Conservation (phyloP, 169 alveolate genomes). For the Cryptosporidium canis region DNA sequence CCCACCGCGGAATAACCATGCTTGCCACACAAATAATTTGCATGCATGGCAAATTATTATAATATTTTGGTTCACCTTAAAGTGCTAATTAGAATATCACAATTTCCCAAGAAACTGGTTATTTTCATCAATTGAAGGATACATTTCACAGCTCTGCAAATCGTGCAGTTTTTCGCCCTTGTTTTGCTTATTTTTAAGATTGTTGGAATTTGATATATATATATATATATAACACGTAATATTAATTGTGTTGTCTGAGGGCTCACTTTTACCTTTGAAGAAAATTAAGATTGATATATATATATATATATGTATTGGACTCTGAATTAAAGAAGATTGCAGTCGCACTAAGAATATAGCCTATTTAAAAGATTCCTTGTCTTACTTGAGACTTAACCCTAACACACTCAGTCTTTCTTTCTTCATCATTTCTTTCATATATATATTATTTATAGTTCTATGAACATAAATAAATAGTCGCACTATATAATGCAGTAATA, state of each 20-base stretch:
- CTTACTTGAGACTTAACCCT: too few relatives aligned
- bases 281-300: not conserved
- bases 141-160: not conserved
- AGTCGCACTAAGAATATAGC: too few relatives aligned
- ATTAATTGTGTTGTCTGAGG: not conserved
- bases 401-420: too few relatives aligned
- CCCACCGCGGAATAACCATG: not conserved
- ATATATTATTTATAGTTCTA: too few relatives aligned
- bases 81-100: not conserved
- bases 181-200: not conserved
- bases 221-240: not conserved
- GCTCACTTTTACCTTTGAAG: not conserved
- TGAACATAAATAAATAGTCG: too few relatives aligned
- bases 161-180: not conserved
- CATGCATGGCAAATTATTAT: constrained; percentile 12
- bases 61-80: not conserved
- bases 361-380: too few relatives aligned
- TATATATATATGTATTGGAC: not conserved
- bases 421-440: too few relatives aligned
- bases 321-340: not conserved
- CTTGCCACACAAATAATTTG: constrained; percentile 1
- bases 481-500: too few relatives aligned
- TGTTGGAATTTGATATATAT: not conserved
- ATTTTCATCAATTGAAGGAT: not conserved
- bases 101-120: not conserved